Conservation (phyloP, 345 rosid species). For the Eucalyptus camaldulensis region DNA sequence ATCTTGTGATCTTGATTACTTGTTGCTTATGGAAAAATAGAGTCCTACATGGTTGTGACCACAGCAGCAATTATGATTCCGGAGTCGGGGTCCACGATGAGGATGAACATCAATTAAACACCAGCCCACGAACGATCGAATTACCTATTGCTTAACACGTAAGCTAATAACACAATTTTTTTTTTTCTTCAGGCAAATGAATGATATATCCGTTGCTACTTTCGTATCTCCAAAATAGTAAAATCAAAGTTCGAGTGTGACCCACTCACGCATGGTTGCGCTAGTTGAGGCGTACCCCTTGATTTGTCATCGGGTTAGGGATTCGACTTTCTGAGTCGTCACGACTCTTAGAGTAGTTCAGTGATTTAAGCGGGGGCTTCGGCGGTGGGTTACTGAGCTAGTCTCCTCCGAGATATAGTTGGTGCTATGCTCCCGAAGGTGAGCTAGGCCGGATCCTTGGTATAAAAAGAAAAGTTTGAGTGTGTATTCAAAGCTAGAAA, state of each 20-base stretch:
- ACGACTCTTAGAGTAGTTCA: accelerated
- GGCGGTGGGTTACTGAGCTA: accelerated
- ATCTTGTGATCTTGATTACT: background rate
- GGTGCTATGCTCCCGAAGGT: too few relatives aligned
- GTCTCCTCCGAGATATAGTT: accelerated
- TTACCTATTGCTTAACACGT: background rate
- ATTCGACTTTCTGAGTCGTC: accelerated
- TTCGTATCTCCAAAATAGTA: background rate
- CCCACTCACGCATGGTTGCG: too few relatives aligned
- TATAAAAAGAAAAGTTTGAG: background rate
- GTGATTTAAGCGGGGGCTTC: accelerated
- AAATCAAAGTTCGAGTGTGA: background rate
- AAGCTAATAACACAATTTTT: background rate
- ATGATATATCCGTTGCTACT: background rate
- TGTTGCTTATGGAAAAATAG: background rate
- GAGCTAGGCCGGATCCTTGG: accelerated
- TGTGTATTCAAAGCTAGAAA: background rate
- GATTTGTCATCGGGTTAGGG: accelerated
- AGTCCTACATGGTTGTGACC: background rate
- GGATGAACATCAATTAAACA: background rate
- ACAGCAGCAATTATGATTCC: background rate
- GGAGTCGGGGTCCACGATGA: background rate
- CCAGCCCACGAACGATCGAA: background rate
- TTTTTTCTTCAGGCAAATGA: background rate
- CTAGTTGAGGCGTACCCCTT: accelerated